These are phyloP conservation scores for Hyaloscypha variabilis DNA, from an alignment of 495 filamentous ascomycete species.

Conservation along the genomic window DNA sequence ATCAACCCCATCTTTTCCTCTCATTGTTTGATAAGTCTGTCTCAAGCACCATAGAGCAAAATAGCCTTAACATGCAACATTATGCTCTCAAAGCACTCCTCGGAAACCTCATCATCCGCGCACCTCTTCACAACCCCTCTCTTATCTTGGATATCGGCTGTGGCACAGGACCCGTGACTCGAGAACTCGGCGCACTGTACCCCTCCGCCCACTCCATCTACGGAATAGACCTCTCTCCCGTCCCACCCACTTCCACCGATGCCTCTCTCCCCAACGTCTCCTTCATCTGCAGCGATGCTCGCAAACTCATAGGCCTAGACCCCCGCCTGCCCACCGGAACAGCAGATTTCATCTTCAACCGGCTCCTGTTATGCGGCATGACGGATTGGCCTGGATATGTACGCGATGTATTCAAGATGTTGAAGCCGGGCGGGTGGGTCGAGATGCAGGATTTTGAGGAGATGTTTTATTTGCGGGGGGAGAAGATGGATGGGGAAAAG, in stretches of 20 bases:
- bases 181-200: too few relatives aligned
- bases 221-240: too few relatives aligned
- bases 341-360: neutral
- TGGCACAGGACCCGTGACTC: too few relatives aligned
- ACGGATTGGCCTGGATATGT: constrained; percentile 1
- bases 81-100: neutral
- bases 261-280: neutral
- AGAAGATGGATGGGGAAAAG: neutral
- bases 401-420: neutral
- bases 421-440: neutral
- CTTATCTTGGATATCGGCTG: too few relatives aligned
- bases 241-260: neutral
- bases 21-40: too few relatives aligned
- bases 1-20: too few relatives aligned
- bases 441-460: constrained; percentile 2
- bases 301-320: neutral
- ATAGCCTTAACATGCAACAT: neutral
- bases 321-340: neutral
- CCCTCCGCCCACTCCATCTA: too few relatives aligned
- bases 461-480: neutral
- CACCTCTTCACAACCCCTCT: neutral
- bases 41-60: neutral
- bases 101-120: neutral
- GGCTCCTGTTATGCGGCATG: neutral
- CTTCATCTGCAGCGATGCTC: constrained; percentile 1